Evolutionary conservation across 805 yeast genomes (phyloP), one percentile per base, ranked within the genome.

Genomic region (Monosporozyma solicola): DNA sequence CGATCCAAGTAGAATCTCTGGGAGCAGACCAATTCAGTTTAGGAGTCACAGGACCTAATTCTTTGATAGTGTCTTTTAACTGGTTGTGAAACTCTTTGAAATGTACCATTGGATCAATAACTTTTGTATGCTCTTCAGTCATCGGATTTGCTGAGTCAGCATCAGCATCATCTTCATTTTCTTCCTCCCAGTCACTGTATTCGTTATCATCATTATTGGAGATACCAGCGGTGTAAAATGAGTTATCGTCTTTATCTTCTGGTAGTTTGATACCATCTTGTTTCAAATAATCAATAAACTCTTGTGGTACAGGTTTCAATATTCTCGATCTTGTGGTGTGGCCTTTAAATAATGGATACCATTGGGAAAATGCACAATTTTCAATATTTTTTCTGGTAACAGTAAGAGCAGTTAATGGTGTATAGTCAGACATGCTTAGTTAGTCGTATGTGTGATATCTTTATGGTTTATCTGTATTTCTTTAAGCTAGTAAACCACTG

Each of bases 21-120:
- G 99, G 99, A 1, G 97, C 86, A 0, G 97, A 89, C 99, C 99
- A 94, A 72, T 94, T 94, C 59, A 92, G 72, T 63, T 94, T 94
- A 1, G 98, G 98, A 1, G 88, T 77, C 2, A 90, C 88, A 1
- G 80, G 71, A 0, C 85, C 85, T 48, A 77, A 71, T 45, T 74
- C 72, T 2, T 58, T 55, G 13, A 94, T 78, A 0, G 74, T 63
- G 0, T 59, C 54, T 37, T 71, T 70, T 16, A 92, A 73, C 45
- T 73, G 60, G 0, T 71, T 59, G 62, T 91, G 95, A 22, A 90
- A 71, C 0, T 79, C 83, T 9, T 73, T 73, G 59, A 90, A 89
- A 27, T 71, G 70, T 2, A 55, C 59, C 0, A 78, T 68, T 0
- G 86, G 85, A 55, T 77, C 77, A 8, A 61, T 50, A 32, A 47